phyloP scores from a whole-genome alignment of 2,329 filamentous ascomycete genomes.

The Arthrobotrys conoides region DNA sequence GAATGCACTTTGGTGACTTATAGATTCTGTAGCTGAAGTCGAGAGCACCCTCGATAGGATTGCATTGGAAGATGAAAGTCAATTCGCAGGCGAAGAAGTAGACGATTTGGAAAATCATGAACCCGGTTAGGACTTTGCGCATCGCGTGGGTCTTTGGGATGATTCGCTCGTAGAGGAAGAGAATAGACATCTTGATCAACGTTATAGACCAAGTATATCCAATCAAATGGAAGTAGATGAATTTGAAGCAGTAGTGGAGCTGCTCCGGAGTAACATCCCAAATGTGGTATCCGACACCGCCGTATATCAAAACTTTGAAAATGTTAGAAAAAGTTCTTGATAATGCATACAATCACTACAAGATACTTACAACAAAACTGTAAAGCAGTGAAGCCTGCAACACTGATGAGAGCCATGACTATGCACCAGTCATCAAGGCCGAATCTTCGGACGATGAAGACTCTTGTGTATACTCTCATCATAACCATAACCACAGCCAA shows the following conservation, averaged over 20 bases:
- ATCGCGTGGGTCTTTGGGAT: conserved; percentile 56
- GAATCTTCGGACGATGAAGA: conserved; percentile 54
- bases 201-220: conserved; percentile 57
- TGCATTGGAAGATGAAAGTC: conserved; percentile 57
- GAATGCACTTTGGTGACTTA: conserved; percentile 43
- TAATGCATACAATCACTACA: background rate
- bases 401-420: conserved; percentile 51
- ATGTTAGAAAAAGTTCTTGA: background rate
- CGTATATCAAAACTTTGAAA: conserved; percentile 50
- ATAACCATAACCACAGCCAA: conserved; percentile 56
- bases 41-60: conserved; percentile 39
- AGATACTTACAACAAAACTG: conserved; percentile 56
- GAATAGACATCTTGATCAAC: conserved; percentile 59
- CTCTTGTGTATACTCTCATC: conserved; percentile 57
- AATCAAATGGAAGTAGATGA: conserved; percentile 58
- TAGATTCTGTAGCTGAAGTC: conserved; percentile 35
- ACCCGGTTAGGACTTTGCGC: conserved; percentile 53
- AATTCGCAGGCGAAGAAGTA: conserved; percentile 53
- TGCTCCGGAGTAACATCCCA: conserved; percentile 57
- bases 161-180: conserved; percentile 56
- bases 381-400: conserved; percentile 51
- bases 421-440: conserved; percentile 58
- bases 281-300: conserved; percentile 57
- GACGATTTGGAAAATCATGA: conserved; percentile 56
- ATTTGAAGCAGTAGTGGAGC: conserved; percentile 53